Conservation (phyloP, 805 yeast genomes). For the Candida andamanensis region DNA sequence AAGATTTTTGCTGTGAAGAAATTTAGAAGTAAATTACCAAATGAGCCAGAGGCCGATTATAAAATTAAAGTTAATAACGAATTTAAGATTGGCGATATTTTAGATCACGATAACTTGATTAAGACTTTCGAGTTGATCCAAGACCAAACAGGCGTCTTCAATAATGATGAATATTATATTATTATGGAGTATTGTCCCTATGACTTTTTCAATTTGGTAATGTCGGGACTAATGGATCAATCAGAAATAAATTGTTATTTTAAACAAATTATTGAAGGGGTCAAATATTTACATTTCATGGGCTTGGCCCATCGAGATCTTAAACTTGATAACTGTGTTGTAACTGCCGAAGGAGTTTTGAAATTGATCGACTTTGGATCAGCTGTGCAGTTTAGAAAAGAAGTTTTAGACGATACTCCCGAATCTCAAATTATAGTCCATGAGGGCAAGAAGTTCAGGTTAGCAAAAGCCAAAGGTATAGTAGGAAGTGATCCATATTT, state of each 20-base stretch:
- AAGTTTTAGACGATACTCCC: constrained; percentile 14
- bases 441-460: constrained; percentile 45
- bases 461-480: constrained; percentile 67
- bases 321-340: constrained; percentile 91
- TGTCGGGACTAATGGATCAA: constrained; percentile 74
- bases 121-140: constrained; percentile 75
- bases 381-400: constrained; percentile 75
- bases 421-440: constrained; percentile 11
- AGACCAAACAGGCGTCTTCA: constrained; percentile 39
- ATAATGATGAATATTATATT: constrained; percentile 45
- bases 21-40: constrained; percentile 60
- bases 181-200: constrained; percentile 92
- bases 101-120: constrained; percentile 71
- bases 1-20: constrained; percentile 81
- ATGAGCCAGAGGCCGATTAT: constrained; percentile 66
- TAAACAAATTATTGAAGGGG: constrained; percentile 74
- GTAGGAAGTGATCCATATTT: constrained; percentile 96
- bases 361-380: constrained; percentile 93
- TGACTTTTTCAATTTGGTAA: constrained; percentile 89
- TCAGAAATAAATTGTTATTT: constrained; percentile 77
- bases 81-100: constrained; percentile 71
- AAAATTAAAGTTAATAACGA: constrained; percentile 76
- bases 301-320: constrained; percentile 93
- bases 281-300: constrained; percentile 65
- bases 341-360: constrained; percentile 64